phyloP scores from a whole-genome alignment of 2,329 filamentous ascomycete genomes.

The Karstenula rhodostoma region DNA sequence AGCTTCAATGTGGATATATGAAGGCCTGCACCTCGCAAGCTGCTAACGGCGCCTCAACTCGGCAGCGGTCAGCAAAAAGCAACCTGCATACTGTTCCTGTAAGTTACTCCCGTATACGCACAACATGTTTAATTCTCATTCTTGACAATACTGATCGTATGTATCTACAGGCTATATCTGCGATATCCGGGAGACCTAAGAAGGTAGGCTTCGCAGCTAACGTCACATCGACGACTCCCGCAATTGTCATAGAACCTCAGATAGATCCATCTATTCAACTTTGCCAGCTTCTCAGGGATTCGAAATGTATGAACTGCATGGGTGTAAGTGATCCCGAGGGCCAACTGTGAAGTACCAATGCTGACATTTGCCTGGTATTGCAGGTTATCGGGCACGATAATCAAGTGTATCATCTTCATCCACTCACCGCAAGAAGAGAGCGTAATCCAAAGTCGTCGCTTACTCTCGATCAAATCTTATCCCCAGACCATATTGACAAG shows the following conservation, averaged over 20 bases:
- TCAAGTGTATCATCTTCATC: constrained; percentile 21
- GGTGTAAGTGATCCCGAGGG: constrained; percentile 1
- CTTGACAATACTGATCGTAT: background rate
- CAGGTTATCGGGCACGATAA: constrained; percentile 21
- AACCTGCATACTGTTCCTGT: background rate
- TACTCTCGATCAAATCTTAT: background rate
- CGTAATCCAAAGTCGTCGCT: background rate
- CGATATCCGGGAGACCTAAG: background rate
- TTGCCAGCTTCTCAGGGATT: constrained; percentile 17
- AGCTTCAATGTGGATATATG: constrained; percentile 25
- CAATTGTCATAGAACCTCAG: constrained; percentile 10
- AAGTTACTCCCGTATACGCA: background rate
- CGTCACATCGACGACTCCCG: constrained; percentile 4
- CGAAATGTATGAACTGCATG: constrained; percentile 19
- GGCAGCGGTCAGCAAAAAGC: background rate
- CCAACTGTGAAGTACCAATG: background rate
- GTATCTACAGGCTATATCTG: background rate
- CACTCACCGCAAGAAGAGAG: background rate
- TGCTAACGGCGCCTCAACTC: constrained; percentile 4
- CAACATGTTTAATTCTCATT: background rate
- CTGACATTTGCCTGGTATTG: background rate
- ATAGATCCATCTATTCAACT: constrained; percentile 15
- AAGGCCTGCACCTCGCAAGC: constrained; percentile 10
- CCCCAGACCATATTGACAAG: background rate
- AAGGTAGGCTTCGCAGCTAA: constrained; percentile 13